phyloP scores from a whole-genome alignment of 495 filamentous ascomycete genomes.

The Viridothelium virens region DNA sequence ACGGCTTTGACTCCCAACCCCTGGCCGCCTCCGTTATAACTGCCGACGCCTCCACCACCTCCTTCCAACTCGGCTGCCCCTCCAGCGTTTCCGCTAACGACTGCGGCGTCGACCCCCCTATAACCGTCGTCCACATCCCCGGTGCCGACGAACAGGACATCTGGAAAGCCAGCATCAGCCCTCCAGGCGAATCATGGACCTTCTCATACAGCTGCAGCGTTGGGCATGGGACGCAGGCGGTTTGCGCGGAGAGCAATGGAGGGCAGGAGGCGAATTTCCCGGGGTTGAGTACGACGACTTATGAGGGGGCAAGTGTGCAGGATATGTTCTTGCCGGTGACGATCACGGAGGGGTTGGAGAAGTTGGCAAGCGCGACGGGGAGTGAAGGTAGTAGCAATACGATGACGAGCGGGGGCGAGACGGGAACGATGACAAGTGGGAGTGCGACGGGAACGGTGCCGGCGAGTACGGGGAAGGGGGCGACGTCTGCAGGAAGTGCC shows the following conservation, averaged over 20 bases:
- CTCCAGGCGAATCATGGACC: neutral
- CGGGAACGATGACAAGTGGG: conserved; percentile 3
- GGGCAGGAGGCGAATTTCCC: conserved; percentile 1
- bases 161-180: neutral
- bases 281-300: conserved; percentile 2
- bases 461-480: neutral
- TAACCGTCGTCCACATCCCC: conserved; percentile 26
- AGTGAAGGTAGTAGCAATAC: neutral
- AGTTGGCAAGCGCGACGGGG: neutral
- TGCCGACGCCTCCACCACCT: conserved; percentile 37
- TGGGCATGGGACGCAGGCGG: neutral
- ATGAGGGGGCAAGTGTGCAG: conserved; percentile 5
- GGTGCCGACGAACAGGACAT: conserved; percentile 3
- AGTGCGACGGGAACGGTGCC: neutral
- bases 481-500: no score
- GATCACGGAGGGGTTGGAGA: neutral
- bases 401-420: neutral
- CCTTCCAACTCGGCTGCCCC: conserved; percentile 39
- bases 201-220: neutral
- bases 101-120: conserved; percentile 35
- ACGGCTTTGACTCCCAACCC: conserved; percentile 31
- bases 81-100: conserved; percentile 28
- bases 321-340: conserved; percentile 5
- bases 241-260: neutral
- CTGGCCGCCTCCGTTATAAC: conserved; percentile 40